Conservation (phyloP, 108 stramenopile species). For the Cyclotella baltica region DNA sequence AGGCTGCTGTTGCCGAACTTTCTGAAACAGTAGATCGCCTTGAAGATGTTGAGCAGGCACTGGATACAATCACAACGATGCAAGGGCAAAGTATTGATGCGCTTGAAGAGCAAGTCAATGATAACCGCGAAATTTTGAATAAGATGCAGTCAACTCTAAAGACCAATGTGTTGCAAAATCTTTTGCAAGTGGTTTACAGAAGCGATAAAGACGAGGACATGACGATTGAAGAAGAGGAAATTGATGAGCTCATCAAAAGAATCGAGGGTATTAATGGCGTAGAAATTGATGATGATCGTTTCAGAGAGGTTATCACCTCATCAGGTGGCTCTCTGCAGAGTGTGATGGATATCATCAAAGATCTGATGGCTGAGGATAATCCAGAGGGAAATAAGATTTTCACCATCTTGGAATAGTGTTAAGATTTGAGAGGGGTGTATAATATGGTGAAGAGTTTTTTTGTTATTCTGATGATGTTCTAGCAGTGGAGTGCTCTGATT, state of each 20-base stretch:
- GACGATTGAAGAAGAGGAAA: slow-evolving; percentile 59
- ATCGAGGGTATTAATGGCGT: slow-evolving; percentile 59
- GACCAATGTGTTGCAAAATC: slow-evolving; percentile 58
- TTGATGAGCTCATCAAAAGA: slow-evolving; percentile 46
- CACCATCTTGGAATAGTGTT: slow-evolving; percentile 46
- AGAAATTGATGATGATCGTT: slow-evolving; percentile 44
- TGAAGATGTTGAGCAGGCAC: slow-evolving; percentile 47
- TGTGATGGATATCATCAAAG: slow-evolving; percentile 74
- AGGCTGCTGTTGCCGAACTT: slow-evolving; percentile 46
- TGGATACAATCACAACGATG: slow-evolving; percentile 52
- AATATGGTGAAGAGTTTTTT: too few species aligned
- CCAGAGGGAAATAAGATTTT: slow-evolving; percentile 62
- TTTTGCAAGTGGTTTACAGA: slow-evolving; percentile 57
- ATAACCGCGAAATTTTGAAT: slow-evolving; percentile 55
- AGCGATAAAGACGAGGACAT: slow-evolving; percentile 57
- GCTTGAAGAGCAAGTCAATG: slow-evolving; percentile 53
- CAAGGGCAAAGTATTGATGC: slow-evolving; percentile 53
- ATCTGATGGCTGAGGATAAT: slow-evolving; percentile 59
- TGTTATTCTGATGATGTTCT: too few species aligned
- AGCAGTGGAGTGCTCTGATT: too few species aligned
- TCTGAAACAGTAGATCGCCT: slow-evolving; percentile 50
- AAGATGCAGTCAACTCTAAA: slow-evolving; percentile 59
- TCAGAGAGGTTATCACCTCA: slow-evolving; percentile 26
- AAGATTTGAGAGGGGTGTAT: too few species aligned
- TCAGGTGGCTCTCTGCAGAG: slow-evolving; percentile 48